These are phyloP conservation scores for Wickerhamomyces sp. DNA, from an alignment of 1,139 yeast genomes.

Conservation along the genomic window DNA sequence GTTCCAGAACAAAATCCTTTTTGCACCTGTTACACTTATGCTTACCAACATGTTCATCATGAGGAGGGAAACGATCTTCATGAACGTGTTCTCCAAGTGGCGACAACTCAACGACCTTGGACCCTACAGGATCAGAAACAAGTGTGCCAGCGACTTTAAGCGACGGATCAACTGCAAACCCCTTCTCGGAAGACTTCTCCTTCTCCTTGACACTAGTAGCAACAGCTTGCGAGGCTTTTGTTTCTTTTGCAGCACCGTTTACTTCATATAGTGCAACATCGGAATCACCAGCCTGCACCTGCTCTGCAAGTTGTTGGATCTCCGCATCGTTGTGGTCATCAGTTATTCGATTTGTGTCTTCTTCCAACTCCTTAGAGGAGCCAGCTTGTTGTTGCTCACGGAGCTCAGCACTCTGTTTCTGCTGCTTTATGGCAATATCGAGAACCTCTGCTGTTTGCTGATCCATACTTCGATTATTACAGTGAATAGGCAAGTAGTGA, in stretches of 20 bases:
- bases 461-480: too few species aligned
- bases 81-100: conserved; percentile 5
- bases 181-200: conserved; percentile 3
- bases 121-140: conserved; percentile 17
- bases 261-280: too few species aligned
- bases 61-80: conserved; percentile 5
- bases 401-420: conserved; percentile 8
- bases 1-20: conserved; percentile 47
- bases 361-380: background rate
- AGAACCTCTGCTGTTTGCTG: conserved; percentile 19
- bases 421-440: conserved; percentile 19
- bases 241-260: background rate
- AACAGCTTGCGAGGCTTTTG: too few species aligned
- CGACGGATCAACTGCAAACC: conserved; percentile 19
- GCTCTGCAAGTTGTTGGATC: conserved; percentile 2
- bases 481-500: too few species aligned
- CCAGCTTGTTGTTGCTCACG: conserved; percentile 2
- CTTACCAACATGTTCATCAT: conserved; percentile 6
- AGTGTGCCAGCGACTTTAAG: conserved; percentile 19
- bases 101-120: conserved; percentile 9
- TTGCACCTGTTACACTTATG: conserved; percentile 50
- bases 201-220: background rate
- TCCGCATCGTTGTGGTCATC: background rate
- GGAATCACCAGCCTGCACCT: background rate
- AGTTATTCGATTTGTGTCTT: background rate